Base-by-base conservation (phyloP, 345 rosid species). In the Syzygium grande region DNA sequence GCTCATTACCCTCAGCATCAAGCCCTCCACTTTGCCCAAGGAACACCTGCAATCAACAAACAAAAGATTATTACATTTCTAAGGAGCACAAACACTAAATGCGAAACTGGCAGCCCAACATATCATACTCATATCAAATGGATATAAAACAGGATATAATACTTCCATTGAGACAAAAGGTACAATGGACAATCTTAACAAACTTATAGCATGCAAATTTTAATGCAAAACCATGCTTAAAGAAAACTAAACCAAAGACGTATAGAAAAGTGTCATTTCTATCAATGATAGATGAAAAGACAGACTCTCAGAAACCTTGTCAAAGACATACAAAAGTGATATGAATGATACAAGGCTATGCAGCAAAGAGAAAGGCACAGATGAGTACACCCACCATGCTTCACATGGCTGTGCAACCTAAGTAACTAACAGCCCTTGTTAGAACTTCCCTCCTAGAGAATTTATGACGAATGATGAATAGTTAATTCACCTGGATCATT, bases 11-110 rank as follows among this genome's bases (percentile, higher is more conserved):
- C 87, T 96, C 99, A n/a, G 96, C 92, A 92, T 97, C 99, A 90
- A 93, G 97, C 61, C 97, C 99, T 85, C 99, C 99, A 91, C 92
- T 96, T 91, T 95, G 97, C 79, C 98, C 99, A 85, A 96, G 92
- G 98, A 96, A 97, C 89, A 97, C 99, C 99, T 96, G 92, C 86
- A 73, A 73, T 38, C 90, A 87, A 84, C 12, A 55, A 46, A n/a
- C 85, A n/a, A 21, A 15, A 30, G 43, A 34, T 87, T n/a, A 58
- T 63, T 21, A 65, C 49, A 49, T 51, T 46, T 41, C 19, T 43
- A n/a, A 30, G 54, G 27, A 86, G 52, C 29, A n/a, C 55, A 56
- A 27, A 34, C 17, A 73, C 27, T 53, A 84, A 86, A 51, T 30
- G 59, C 23, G 56, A 30, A 25, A 86, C 43, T 34, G 49, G 51